A percentile compares a stretch with the other conserved stretches of the same genome.
Evolutionary conservation across 352 stramenopile species (phyloP).

Genomic region (Phytophthora boehmeriae): DNA sequence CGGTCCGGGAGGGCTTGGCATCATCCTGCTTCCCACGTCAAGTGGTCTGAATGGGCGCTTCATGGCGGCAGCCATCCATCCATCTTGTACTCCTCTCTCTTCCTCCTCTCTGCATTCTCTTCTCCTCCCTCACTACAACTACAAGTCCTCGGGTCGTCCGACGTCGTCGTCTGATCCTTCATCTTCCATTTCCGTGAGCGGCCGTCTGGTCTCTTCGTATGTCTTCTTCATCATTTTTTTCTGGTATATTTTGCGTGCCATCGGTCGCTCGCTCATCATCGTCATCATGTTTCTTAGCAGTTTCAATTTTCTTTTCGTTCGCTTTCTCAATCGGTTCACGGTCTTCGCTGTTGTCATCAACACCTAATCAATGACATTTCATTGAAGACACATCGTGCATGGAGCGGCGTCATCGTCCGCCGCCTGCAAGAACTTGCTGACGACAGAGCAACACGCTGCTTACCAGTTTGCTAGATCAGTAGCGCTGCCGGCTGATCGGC

Average conservation of each 20-base stretch:
- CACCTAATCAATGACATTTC: slow-evolving; percentile 22
- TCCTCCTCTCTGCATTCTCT: slow-evolving; percentile 1
- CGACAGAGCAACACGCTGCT: slow-evolving; percentile 20
- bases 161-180: slow-evolving; percentile 38
- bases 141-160: slow-evolving; percentile 42
- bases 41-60: slow-evolving; percentile 31
- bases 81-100: slow-evolving; percentile 33
- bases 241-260: slow-evolving; percentile 26
- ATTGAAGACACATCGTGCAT: slow-evolving; percentile 25
- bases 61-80: slow-evolving; percentile 34
- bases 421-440: slow-evolving; percentile 26
- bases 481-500: slow-evolving; percentile 78
- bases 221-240: slow-evolving; percentile 31
- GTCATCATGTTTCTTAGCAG: slow-evolving; percentile 36
- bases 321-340: slow-evolving; percentile 27
- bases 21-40: slow-evolving; percentile 36
- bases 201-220: slow-evolving; percentile 38
- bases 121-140: slow-evolving; percentile 40
- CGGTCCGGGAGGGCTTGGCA: slow-evolving; percentile 21
- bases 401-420: slow-evolving; percentile 11
- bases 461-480: slow-evolving; percentile 43
- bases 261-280: slow-evolving; percentile 29
- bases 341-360: slow-evolving; percentile 20
- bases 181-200: slow-evolving; percentile 38
- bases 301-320: slow-evolving; percentile 38